Conservation (phyloP, 1,139 yeast genomes). For the Blastobotrys indianensis region DNA sequence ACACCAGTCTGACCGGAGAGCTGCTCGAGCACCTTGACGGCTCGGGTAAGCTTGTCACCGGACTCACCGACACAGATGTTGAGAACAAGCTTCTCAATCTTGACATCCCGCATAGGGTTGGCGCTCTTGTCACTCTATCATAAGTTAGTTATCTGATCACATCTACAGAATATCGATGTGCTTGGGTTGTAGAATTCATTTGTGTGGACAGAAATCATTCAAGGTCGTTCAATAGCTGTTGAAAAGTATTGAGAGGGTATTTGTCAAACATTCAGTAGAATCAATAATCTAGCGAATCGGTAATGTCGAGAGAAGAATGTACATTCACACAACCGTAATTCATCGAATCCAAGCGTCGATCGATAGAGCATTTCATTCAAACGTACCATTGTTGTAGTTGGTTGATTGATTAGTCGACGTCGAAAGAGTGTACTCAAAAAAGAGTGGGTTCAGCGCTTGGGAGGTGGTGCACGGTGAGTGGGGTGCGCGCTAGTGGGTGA, state of each 20-base stretch:
- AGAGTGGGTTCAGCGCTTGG: background rate
- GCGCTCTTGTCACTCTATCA: constrained; percentile 35
- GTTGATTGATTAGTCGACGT: constrained; percentile 5
- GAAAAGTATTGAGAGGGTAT: no score
- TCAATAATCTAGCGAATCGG: no score
- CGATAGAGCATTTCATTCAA: background rate
- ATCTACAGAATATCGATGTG: background rate
- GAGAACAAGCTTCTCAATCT: constrained; percentile 98
- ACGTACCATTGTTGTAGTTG: constrained; percentile 5
- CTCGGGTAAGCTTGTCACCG: constrained; percentile 99
- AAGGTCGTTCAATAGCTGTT: no score
- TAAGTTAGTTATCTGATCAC: background rate
- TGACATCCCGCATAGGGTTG: constrained; percentile 96
- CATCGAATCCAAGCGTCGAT: background rate
- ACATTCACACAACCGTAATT: no score
- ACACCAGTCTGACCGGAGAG: constrained; percentile 99
- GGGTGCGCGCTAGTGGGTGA: background rate
- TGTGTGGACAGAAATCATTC: no score
- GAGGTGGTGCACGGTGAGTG: background rate
- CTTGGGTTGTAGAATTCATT: no score
- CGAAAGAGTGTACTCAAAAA: constrained; percentile 3
- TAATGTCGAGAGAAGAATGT: no score
- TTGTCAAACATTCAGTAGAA: no score
- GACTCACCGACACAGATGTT: constrained; percentile 99
- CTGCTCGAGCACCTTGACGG: constrained; percentile 99